phyloP scores from a whole-genome alignment of 2,329 filamentous ascomycete genomes.

The Xylariaceae sp. region DNA sequence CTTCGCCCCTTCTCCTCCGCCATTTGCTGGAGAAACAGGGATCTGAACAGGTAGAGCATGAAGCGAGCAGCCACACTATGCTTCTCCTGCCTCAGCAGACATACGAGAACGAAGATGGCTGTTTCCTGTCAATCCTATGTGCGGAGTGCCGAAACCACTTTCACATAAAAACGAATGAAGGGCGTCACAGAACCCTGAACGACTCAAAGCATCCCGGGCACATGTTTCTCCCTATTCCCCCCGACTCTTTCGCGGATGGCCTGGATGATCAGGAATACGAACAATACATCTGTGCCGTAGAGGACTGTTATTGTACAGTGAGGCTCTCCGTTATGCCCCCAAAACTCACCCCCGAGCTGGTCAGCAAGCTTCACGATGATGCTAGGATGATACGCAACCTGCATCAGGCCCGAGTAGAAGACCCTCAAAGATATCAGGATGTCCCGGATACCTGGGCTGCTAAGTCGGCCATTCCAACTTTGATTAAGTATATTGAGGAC shows the following conservation, averaged over 20 bases:
- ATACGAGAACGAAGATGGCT: conserved; percentile 7
- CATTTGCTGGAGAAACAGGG: conserved; percentile 25
- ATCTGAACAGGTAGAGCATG: conserved; percentile 16
- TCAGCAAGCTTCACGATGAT: conserved; percentile 42
- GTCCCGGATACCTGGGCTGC: conserved; percentile 38
- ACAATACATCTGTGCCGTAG: conserved; percentile 26
- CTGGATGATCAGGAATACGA: conserved; percentile 11
- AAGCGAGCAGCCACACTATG: conserved; percentile 26
- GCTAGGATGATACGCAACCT: conserved; percentile 40
- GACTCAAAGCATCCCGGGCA: conserved; percentile 24
- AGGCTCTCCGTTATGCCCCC: conserved; percentile 43
- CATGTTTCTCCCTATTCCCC: conserved; percentile 26
- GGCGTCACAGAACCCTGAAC: conserved; percentile 7
- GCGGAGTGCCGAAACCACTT: conserved; percentile 29
- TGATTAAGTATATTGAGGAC: conserved; percentile 50
- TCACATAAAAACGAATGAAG: conserved; percentile 24
- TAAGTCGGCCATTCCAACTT: conserved; percentile 38
- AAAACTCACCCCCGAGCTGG: conserved; percentile 41
- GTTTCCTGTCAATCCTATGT: conserved; percentile 29
- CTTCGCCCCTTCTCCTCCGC: conserved; percentile 28
- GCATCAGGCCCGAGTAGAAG: conserved; percentile 36
- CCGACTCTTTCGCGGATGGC: background rate
- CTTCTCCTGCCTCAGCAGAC: conserved; percentile 23
- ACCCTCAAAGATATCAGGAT: conserved; percentile 45
- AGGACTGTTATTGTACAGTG: conserved; percentile 36